Conservation (phyloP, 2,329 filamentous ascomycete species). For the Alternaria hordeiaustralica region DNA sequence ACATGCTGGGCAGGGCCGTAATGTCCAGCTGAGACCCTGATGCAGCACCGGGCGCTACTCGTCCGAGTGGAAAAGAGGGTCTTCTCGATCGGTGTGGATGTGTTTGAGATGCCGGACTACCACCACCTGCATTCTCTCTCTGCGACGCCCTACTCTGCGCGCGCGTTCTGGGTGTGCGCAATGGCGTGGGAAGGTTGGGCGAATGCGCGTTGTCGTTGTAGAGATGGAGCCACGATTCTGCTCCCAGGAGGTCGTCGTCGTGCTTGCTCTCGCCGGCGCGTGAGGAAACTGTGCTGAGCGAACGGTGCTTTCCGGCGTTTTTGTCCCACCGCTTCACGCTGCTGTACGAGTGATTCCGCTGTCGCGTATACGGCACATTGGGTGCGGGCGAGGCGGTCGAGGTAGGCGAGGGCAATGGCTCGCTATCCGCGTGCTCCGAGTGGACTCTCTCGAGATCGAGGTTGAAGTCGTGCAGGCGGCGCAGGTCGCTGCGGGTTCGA, state of each 20-base stretch:
- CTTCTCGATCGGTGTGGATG: constrained; percentile 13
- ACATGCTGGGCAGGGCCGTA: constrained; percentile 38
- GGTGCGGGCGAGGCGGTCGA: constrained; percentile 24
- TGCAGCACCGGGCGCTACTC: constrained; percentile 1
- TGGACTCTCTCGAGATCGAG: constrained; percentile 14
- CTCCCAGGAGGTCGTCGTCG: constrained; percentile 8
- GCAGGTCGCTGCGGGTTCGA: constrained; percentile 17
- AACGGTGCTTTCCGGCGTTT: not conserved
- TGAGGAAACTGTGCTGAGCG: constrained; percentile 9
- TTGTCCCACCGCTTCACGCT: constrained; percentile 3
- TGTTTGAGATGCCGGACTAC: constrained; percentile 7
- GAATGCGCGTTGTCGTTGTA: constrained; percentile 14
- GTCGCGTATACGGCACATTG: constrained; percentile 18
- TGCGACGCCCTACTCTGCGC: constrained; percentile 7
- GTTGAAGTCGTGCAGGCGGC: constrained; percentile 24
- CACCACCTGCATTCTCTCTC: constrained; percentile 5
- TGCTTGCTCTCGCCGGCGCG: not conserved
- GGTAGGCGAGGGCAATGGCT: constrained; percentile 4
- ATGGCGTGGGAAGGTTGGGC: constrained; percentile 1
- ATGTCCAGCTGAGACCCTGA: constrained; percentile 31
- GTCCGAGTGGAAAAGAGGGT: constrained; percentile 9
- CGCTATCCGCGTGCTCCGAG: constrained; percentile 21
- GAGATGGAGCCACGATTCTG: constrained; percentile 14
- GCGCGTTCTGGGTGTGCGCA: constrained; percentile 4
- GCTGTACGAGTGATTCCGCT: not conserved